Conservation (phyloP, 2,329 filamentous ascomycete species). For the Neofusicoccum cordaticola region DNA sequence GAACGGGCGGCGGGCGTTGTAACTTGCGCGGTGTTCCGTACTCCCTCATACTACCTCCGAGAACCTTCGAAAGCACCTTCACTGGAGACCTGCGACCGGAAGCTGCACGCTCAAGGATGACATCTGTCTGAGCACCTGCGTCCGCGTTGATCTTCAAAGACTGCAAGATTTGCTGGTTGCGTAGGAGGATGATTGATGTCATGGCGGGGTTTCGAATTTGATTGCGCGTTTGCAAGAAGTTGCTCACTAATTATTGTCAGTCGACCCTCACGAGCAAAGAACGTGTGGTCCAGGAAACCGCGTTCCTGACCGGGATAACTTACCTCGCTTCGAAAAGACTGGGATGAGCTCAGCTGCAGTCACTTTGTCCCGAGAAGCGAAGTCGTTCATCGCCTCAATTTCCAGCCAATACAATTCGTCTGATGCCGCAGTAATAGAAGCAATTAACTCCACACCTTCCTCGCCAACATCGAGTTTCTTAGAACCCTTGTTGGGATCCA, state of each 20-base stretch:
- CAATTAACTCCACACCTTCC: constrained; percentile 66
- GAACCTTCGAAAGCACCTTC: constrained; percentile 82
- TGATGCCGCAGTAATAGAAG: constrained; percentile 57
- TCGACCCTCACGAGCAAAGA: not conserved
- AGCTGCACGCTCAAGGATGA: constrained; percentile 26
- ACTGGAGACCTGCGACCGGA: constrained; percentile 82
- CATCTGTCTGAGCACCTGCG: constrained; percentile 30
- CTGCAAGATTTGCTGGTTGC: constrained; percentile 74
- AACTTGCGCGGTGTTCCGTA: constrained; percentile 30
- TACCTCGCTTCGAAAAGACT: constrained; percentile 71
- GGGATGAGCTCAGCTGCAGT: constrained; percentile 70
- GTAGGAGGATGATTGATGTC: constrained; percentile 68
- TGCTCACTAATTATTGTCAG: constrained; percentile 55
- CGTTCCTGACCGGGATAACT: constrained; percentile 32
- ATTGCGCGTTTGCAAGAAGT: constrained; percentile 69
- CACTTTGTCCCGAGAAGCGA: constrained; percentile 70
- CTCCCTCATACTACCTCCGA: constrained; percentile 58
- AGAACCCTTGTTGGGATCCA: constrained; percentile 66
- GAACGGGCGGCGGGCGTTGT: constrained; percentile 29
- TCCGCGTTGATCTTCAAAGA: constrained; percentile 62
- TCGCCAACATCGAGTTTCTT: constrained; percentile 48
- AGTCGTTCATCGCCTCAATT: constrained; percentile 65
- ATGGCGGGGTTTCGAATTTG: constrained; percentile 63
- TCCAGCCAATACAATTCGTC: constrained; percentile 58
- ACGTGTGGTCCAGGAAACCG: not conserved